Percentiles rank a stretch among this genome's conserved stretches.
Conservation (phyloP, 2,329 filamentous ascomycete genomes). For the Byssochlamys sp. region DNA sequence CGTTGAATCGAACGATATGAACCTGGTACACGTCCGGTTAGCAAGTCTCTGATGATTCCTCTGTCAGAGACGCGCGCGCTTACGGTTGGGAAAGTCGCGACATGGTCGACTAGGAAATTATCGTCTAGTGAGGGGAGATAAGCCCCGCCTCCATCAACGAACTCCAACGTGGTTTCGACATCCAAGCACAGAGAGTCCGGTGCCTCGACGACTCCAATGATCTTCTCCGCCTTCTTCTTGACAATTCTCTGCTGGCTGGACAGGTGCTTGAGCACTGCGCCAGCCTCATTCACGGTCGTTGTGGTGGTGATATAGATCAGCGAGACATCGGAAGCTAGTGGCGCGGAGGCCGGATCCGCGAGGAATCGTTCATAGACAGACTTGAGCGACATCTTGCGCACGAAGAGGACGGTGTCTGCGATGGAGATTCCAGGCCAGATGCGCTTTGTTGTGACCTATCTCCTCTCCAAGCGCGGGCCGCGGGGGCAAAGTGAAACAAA, state of each 20-base stretch:
- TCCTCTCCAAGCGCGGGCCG: neutral
- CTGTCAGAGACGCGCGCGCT: conserved; percentile 27
- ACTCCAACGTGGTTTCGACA: conserved; percentile 73
- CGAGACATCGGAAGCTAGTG: conserved; percentile 56
- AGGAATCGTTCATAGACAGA: conserved; percentile 63
- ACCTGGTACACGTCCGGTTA: conserved; percentile 42
- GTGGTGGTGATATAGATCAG: conserved; percentile 86
- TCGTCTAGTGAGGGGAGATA: conserved; percentile 86
- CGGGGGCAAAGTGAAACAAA: neutral
- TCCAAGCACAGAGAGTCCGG: conserved; percentile 62
- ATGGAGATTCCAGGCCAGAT: conserved; percentile 2
- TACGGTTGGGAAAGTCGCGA: conserved; percentile 72
- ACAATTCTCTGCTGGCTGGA: conserved; percentile 60
- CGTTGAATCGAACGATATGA: conserved; percentile 80
- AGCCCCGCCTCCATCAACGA: conserved; percentile 67
- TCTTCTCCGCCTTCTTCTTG: conserved; percentile 70
- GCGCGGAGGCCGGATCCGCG: conserved; percentile 53
- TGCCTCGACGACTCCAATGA: conserved; percentile 66
- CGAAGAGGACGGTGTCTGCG: conserved; percentile 1
- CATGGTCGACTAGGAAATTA: conserved; percentile 80
- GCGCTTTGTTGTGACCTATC: neutral
- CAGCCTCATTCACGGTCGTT: conserved; percentile 59
- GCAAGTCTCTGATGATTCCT: conserved; percentile 1
- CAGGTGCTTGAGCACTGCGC: conserved; percentile 76
- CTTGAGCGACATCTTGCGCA: conserved; percentile 31